A percentile compares a stretch with the other conserved stretches of the same genome.
phyloP scores from a whole-genome alignment of 2,329 filamentous ascomycete genomes.

The Calonectria multiphialidica region DNA sequence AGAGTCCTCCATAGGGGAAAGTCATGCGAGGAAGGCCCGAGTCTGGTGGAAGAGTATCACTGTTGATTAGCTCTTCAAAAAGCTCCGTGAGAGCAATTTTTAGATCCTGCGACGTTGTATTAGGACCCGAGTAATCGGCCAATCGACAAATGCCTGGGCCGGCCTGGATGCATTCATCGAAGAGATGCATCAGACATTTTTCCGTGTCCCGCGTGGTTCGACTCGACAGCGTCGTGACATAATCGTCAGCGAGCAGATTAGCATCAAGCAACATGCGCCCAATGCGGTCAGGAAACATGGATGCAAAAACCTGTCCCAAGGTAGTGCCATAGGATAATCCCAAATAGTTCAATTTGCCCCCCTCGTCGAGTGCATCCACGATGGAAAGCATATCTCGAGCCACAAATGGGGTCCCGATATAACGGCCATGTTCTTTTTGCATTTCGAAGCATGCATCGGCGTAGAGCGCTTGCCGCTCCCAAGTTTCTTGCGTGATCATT shows the following conservation, averaged over 20 bases:
- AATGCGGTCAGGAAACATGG: neutral
- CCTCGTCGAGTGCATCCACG: neutral
- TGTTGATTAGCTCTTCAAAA: slow-evolving; percentile 9
- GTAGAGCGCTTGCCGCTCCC: neutral
- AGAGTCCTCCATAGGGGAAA: neutral
- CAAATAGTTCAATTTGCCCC: neutral
- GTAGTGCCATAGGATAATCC: neutral
- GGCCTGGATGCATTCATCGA: neutral
- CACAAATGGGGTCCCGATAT: neutral
- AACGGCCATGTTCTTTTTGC: neutral
- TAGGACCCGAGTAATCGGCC: slow-evolving; percentile 2
- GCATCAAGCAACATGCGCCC: neutral
- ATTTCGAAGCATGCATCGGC: neutral
- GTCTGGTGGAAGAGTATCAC: neutral
- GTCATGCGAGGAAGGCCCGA: neutral
- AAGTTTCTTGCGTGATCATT: neutral
- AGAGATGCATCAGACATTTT: neutral
- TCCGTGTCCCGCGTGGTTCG: neutral
- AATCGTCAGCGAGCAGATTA: neutral
- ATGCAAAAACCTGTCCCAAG: neutral
- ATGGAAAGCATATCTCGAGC: neutral
- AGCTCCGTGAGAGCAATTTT: neutral
- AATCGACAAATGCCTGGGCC: neutral
- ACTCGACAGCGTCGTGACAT: neutral
- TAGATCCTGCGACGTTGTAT: slow-evolving; percentile 5